A percentile compares a stretch with the other conserved stretches of the same genome.
phyloP scores from a whole-genome alignment of 83 land plant genomes.

The Picea abies region DNA sequence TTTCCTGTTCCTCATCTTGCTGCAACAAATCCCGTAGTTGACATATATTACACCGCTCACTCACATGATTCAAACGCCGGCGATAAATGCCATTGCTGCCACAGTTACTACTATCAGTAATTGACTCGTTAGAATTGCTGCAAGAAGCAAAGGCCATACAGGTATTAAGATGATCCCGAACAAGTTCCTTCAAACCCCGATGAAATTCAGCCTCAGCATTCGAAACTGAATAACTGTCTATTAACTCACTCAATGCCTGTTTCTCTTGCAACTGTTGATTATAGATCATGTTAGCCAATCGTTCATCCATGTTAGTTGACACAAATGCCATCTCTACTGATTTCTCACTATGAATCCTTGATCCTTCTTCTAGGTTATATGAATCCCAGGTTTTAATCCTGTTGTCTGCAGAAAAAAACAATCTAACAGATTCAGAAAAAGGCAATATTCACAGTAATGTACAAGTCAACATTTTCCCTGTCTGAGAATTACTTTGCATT shows the following conservation, averaged over 20 bases:
- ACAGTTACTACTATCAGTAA: too few relatives aligned
- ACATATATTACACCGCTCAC: too few relatives aligned
- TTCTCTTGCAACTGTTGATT: constrained; percentile 68
- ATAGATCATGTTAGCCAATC: constrained; percentile 44
- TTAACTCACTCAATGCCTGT: constrained; percentile 41
- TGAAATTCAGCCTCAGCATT: constrained; percentile 63
- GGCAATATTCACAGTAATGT: background rate
- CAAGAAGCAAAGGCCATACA: too few relatives aligned
- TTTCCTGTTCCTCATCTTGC: too few relatives aligned
- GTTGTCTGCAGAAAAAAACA: background rate
- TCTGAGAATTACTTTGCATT: background rate
- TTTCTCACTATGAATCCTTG: background rate
- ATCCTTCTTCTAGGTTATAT: background rate
- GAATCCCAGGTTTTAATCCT: background rate
- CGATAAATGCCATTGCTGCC: too few relatives aligned
- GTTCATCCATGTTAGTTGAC: constrained; percentile 22
- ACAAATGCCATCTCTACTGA: background rate
- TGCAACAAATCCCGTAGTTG: too few relatives aligned
- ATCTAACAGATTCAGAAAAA: background rate
- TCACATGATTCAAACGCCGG: too few relatives aligned
- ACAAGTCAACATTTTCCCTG: background rate
- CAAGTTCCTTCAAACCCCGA: too few relatives aligned
- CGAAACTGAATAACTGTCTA: constrained; percentile 21
- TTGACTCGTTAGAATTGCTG: too few relatives aligned
- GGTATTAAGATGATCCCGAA: too few relatives aligned